phyloP scores from a whole-genome alignment of 441 rosid genomes.

The Geranium incanum region DNA sequence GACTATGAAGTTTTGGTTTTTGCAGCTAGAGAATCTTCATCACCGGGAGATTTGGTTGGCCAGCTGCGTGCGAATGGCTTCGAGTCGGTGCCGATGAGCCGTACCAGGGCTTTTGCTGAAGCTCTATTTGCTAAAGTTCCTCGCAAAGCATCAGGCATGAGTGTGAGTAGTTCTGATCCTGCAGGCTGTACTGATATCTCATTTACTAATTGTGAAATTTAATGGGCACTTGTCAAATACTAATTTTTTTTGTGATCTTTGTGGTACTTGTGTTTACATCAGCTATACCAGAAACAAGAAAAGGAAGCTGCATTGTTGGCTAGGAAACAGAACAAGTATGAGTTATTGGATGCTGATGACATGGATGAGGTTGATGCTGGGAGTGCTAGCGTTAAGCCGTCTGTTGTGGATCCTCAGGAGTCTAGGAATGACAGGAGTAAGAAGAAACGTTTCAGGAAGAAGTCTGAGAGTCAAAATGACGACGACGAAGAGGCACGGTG shows the following conservation, averaged over 20 bases:
- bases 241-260: neutral
- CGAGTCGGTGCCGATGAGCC: slow-evolving; percentile 42
- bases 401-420: slow-evolving; percentile 28
- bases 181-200: neutral
- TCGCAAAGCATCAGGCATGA: slow-evolving; percentile 43
- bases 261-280: slow-evolving; percentile 9
- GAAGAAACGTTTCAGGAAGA: slow-evolving; percentile 77
- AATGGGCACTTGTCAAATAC: neutral
- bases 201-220: neutral
- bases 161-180: slow-evolving; percentile 45
- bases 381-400: slow-evolving; percentile 29
- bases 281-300: slow-evolving; percentile 77
- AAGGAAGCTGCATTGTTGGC: slow-evolving; percentile 76
- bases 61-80: slow-evolving; percentile 51
- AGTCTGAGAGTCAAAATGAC: slow-evolving; percentile 57
- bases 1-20: slow-evolving; percentile 10
- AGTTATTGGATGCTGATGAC: slow-evolving; percentile 69
- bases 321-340: slow-evolving; percentile 59
- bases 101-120: slow-evolving; percentile 58
- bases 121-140: slow-evolving; percentile 69
- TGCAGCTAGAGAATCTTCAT: slow-evolving; percentile 70
- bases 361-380: slow-evolving; percentile 30
- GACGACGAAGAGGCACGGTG: slow-evolving; percentile 60
- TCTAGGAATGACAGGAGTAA: slow-evolving; percentile 37
- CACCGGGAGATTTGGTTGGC: slow-evolving; percentile 45